A percentile compares a stretch with the other conserved stretches of the same genome.
phyloP scores from a whole-genome alignment of 257 asterid species.

The Vinca minor region DNA sequence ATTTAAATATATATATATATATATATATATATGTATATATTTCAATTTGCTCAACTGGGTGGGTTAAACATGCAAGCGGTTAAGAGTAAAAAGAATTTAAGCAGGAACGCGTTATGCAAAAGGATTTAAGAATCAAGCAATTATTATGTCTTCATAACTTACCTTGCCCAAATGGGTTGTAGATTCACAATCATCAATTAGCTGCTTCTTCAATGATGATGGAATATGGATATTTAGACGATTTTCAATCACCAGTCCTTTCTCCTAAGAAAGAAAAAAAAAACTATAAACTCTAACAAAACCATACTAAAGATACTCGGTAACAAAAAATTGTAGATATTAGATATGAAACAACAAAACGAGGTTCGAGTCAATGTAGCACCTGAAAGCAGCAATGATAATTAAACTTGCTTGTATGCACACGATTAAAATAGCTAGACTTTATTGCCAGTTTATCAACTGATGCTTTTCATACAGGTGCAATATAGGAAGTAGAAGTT shows the following conservation, averaged over 20 bases:
- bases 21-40: no score
- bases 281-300: neutral
- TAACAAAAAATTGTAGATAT: no score
- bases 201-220: conserved; percentile 47
- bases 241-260: conserved; percentile 34
- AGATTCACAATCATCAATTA: conserved; percentile 59
- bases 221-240: conserved; percentile 52
- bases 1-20: no score
- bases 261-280: conserved; percentile 38
- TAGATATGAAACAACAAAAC: neutral
- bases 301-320: no score
- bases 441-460: neutral
- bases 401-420: neutral
- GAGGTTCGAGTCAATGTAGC: neutral
- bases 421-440: neutral
- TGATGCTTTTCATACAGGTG: neutral
- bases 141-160: neutral
- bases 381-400: neutral
- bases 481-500: neutral
- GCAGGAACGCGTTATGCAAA: neutral
- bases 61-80: no score
- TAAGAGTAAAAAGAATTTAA: no score
- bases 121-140: no score
- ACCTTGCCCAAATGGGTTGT: conserved; percentile 62
- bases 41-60: no score